These are phyloP conservation scores for Vigna trinervia DNA, from an alignment of 306 rosid species.

Conservation along the genomic window DNA sequence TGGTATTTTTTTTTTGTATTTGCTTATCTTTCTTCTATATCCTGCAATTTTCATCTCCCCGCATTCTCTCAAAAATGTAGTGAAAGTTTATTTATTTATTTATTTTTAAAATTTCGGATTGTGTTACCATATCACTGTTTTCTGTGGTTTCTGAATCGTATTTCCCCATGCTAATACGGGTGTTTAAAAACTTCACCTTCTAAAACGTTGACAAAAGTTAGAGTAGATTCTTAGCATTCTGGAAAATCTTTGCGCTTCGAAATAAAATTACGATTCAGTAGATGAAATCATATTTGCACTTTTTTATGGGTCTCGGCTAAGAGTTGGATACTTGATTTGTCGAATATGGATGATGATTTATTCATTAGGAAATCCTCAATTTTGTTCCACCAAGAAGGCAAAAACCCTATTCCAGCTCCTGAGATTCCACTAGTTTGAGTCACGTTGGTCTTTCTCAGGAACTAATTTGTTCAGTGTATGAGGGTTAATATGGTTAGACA, in stretches of 20 bases:
- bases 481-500: conserved; percentile 3
- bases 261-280: neutral
- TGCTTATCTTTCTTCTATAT: neutral
- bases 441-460: neutral
- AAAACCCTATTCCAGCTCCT: neutral
- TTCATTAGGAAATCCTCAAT: neutral
- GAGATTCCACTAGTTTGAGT: neutral
- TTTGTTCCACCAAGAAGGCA: neutral
- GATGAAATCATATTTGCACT: neutral
- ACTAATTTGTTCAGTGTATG: neutral
- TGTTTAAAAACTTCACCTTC: neutral
- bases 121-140: neutral
- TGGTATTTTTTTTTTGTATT: neutral
- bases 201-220: neutral
- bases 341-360: neutral
- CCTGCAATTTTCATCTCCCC: neutral
- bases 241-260: neutral
- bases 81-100: too few species aligned
- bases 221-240: neutral
- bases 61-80: neutral
- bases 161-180: neutral
- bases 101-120: neutral
- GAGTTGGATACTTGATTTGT: neutral
- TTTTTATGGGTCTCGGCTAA: neutral
- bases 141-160: conserved; percentile 5